These are phyloP conservation scores for Brettanomyces anomalus DNA, from an alignment of 805 yeast species.

Conservation along the genomic window DNA sequence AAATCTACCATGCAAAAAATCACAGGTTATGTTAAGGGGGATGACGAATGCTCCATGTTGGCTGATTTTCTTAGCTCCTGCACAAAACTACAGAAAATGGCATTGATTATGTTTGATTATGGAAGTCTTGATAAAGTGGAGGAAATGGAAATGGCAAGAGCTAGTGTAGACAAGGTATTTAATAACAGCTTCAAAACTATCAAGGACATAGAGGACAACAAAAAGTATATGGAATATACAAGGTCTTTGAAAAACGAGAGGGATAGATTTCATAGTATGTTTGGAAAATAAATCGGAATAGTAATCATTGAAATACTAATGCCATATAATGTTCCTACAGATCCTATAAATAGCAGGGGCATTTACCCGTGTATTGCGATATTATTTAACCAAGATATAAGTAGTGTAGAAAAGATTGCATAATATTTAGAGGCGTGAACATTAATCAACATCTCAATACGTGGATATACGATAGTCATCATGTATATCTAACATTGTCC, in stretches of 20 bases:
- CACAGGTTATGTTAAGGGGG: slow-evolving; percentile 9
- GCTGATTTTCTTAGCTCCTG: slow-evolving; percentile 25
- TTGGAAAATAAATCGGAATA: slow-evolving; percentile 11
- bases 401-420: no score
- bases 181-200: slow-evolving; percentile 16
- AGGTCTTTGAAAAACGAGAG: slow-evolving; percentile 20
- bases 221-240: slow-evolving; percentile 15
- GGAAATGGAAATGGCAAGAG: slow-evolving; percentile 21
- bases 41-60: slow-evolving; percentile 17
- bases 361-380: no score
- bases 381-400: no score
- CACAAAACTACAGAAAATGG: slow-evolving; percentile 22
- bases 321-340: no score
- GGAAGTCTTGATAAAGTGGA: slow-evolving; percentile 18
- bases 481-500: no score
- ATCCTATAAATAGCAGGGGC: no score
- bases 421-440: no score
- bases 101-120: slow-evolving; percentile 25
- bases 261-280: slow-evolving; percentile 21
- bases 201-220: slow-evolving; percentile 21
- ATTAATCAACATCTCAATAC: no score
- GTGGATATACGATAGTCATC: no score
- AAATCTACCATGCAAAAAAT: slow-evolving; percentile 13
- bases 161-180: slow-evolving; percentile 21
- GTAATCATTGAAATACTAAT: background rate